Percentiles rank a stretch among this genome's conserved stretches.
Conservation (phyloP, 2,329 filamentous ascomycete genomes). For the Alternaria incomplexa region DNA sequence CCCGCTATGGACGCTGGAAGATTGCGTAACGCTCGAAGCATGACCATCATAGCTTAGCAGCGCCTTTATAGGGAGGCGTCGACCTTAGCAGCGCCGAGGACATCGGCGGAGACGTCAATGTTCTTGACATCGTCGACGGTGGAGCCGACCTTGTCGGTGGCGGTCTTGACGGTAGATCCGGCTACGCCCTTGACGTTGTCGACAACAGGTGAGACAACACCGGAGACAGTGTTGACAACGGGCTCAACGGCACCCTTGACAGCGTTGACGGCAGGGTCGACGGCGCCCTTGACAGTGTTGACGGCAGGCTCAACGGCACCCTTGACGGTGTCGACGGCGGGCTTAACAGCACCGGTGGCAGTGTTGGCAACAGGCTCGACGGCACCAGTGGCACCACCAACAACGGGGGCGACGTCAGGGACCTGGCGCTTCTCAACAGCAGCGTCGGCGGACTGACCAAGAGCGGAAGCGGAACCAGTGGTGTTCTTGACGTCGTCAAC, state of each 20-base stretch:
- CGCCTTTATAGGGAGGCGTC: not conserved
- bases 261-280: not conserved
- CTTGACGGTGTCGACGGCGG: not conserved
- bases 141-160: not conserved
- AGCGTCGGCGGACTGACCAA: not conserved
- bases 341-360: not conserved
- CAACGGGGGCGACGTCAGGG: not conserved
- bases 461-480: not conserved
- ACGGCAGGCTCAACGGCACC: not conserved
- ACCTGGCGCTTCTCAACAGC: not conserved
- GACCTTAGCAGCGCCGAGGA: not conserved
- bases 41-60: not conserved
- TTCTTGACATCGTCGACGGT: not conserved
- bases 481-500: not conserved
- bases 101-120: not conserved
- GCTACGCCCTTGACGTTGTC: not conserved
- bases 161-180: not conserved
- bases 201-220: not conserved
- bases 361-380: not conserved
- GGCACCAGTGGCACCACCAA: not conserved
- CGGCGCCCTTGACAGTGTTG: not conserved
- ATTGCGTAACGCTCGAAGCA: not conserved
- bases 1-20: not conserved
- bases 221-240: not conserved
- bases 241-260: not conserved